Conservation (phyloP, 23 red algal species). For the Gracilaria vermiculophylla region DNA sequence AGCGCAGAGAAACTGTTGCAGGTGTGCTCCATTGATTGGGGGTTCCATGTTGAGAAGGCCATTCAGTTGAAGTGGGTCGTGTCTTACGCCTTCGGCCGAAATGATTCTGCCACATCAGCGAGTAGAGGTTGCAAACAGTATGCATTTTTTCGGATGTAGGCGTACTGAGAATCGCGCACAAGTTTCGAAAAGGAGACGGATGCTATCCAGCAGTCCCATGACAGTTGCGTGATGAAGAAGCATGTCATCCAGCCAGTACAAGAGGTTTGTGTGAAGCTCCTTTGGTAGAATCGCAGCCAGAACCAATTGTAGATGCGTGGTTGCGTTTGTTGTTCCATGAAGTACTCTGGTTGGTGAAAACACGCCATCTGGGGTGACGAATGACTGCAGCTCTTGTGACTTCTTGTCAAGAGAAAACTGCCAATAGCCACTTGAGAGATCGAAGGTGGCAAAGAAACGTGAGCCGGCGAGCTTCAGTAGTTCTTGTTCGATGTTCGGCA, state of each 20-base stretch:
- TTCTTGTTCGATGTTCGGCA: conserved; percentile 36
- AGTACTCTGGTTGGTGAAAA: not conserved
- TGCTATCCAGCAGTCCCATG: not conserved
- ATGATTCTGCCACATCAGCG: conserved; percentile 28
- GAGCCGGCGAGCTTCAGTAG: not conserved
- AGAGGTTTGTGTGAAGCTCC: not conserved
- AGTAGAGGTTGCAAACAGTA: not conserved
- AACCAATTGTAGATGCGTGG: not conserved
- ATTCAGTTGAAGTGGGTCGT: not conserved
- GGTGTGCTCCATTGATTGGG: conserved; percentile 14
- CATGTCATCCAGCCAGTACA: conserved; percentile 12
- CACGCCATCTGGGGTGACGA: conserved; percentile 25
- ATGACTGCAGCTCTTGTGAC: conserved; percentile 26
- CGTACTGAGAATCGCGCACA: not conserved
- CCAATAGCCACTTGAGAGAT: conserved; percentile 28
- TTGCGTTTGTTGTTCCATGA: conserved; percentile 32
- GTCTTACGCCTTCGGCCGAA: not conserved
- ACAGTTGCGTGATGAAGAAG: not conserved
- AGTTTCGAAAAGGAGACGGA: not conserved
- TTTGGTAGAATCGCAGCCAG: not conserved
- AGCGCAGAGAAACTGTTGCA: conserved; percentile 17
- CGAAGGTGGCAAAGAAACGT: conserved; percentile 4
- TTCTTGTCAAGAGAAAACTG: not conserved
- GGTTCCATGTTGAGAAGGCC: conserved; percentile 4
- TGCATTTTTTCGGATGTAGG: conserved; percentile 11